Percentiles rank a stretch among this genome's conserved stretches.
Evolutionary conservation across 2,329 filamentous ascomycete genomes (phyloP).

Genomic region (Aspergillus transmontanensis): DNA sequence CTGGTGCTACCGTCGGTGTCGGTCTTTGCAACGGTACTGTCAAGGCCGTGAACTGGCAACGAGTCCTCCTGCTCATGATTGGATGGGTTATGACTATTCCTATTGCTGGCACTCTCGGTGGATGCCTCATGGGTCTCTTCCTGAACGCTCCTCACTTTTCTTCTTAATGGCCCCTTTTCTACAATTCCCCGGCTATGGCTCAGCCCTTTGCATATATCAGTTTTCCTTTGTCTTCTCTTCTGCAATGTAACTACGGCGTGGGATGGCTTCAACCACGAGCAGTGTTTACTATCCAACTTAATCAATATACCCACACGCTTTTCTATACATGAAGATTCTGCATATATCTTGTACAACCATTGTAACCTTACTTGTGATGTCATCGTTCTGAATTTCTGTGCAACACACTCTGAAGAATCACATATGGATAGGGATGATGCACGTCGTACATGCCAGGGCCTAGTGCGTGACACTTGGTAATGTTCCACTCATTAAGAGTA

Average conservation of each 20-base stretch:
- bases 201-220: not conserved
- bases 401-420: no score
- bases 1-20: conserved; percentile 75
- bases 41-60: conserved; percentile 75
- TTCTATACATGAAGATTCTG: not conserved
- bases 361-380: no score
- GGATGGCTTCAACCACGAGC: not conserved
- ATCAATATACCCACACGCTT: not conserved
- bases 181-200: not conserved
- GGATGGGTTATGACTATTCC: conserved; percentile 70
- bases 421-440: no score
- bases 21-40: conserved; percentile 72
- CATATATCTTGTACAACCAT: not conserved
- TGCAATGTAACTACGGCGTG: not conserved
- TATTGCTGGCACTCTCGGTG: conserved; percentile 60
- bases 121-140: conserved; percentile 55
- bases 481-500: no score
- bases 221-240: not conserved
- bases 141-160: conserved; percentile 63
- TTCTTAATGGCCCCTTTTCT: not conserved
- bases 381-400: no score
- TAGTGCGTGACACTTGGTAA: no score
- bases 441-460: no score
- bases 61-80: conserved; percentile 67
- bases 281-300: not conserved